Evolutionary conservation across 164 flowering plant species (phyloP).

Genomic region (Chimonanthus praecox): DNA sequence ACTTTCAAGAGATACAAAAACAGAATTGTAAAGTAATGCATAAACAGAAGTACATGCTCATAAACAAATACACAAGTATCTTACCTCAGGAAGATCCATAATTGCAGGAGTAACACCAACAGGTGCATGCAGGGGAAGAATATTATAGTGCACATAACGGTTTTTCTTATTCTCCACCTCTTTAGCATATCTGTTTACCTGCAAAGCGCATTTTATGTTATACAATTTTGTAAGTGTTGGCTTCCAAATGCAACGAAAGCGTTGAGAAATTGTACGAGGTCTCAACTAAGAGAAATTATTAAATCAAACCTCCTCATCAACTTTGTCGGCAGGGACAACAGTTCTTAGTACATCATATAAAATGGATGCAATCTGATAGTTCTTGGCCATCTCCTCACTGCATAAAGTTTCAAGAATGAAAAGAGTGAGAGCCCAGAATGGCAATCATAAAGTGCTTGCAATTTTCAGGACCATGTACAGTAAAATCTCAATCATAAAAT

Average conservation of each 20-base stretch:
- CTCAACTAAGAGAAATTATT: neutral
- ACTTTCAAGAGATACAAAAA: constrained; percentile 8
- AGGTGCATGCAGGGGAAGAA: constrained; percentile 73
- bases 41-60: neutral
- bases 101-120: constrained; percentile 59
- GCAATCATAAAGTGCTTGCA: neutral
- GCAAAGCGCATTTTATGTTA: constrained; percentile 10
- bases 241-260: constrained; percentile 5
- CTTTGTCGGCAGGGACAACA: constrained; percentile 48
- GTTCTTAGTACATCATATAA: constrained; percentile 77
- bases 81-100: constrained; percentile 95
- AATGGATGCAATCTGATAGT: constrained; percentile 78
- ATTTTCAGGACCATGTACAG: neutral
- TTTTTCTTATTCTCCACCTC: constrained; percentile 67
- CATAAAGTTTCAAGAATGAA: constrained; percentile 10
- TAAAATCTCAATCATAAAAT: neutral
- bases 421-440: neutral
- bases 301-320: constrained; percentile 61
- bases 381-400: constrained; percentile 96
- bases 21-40: neutral
- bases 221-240: neutral
- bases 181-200: constrained; percentile 60
- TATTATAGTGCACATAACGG: constrained; percentile 72
- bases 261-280: neutral
- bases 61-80: constrained; percentile 6